Conservation (phyloP, 352 stramenopile genomes). For the Phytophthora melonis region DNA sequence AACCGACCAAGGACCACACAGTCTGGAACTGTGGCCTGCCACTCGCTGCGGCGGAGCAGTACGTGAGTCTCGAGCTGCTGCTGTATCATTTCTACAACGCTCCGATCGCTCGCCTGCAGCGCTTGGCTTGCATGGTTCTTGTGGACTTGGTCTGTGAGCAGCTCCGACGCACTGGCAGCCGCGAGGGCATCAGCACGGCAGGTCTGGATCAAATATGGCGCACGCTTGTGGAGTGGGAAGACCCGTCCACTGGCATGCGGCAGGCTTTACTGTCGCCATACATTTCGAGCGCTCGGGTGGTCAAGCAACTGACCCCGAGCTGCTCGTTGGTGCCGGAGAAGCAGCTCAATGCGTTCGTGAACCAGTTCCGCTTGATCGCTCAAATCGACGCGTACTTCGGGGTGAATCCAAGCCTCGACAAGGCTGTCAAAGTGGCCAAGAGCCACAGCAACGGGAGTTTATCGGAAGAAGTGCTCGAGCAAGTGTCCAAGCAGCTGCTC, state of each 20-base stretch:
- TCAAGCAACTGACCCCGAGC: constrained; percentile 36
- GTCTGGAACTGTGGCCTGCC: constrained; percentile 39
- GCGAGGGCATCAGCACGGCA: constrained; percentile 22
- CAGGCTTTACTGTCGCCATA: constrained; percentile 37
- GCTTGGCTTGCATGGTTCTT: constrained; percentile 39
- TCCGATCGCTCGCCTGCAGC: constrained; percentile 27
- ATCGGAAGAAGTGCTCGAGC: constrained; percentile 38
- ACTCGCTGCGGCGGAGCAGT: constrained; percentile 41
- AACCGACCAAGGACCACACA: constrained; percentile 27
- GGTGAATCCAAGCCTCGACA: constrained; percentile 45
- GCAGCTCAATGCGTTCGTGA: constrained; percentile 46
- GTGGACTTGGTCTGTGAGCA: constrained; percentile 49
- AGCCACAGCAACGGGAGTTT: constrained; percentile 26
- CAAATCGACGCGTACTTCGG: constrained; percentile 61
- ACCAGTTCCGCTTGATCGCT: constrained; percentile 46
- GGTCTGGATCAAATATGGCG: constrained; percentile 42
- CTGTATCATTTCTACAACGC: constrained; percentile 49
- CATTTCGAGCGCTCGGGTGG: constrained; percentile 23
- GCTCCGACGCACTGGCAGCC: constrained; percentile 30
- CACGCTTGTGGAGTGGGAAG: constrained; percentile 34
- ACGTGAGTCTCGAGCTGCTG: constrained; percentile 42
- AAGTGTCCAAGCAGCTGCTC: constrained; percentile 39
- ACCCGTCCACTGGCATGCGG: constrained; percentile 22
- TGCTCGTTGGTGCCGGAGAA: constrained; percentile 46
- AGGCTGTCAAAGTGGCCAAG: constrained; percentile 33